These are phyloP conservation scores for Penicillium sp. DNA, from an alignment of 2,329 filamentous ascomycete genomes.

Conservation along the genomic window DNA sequence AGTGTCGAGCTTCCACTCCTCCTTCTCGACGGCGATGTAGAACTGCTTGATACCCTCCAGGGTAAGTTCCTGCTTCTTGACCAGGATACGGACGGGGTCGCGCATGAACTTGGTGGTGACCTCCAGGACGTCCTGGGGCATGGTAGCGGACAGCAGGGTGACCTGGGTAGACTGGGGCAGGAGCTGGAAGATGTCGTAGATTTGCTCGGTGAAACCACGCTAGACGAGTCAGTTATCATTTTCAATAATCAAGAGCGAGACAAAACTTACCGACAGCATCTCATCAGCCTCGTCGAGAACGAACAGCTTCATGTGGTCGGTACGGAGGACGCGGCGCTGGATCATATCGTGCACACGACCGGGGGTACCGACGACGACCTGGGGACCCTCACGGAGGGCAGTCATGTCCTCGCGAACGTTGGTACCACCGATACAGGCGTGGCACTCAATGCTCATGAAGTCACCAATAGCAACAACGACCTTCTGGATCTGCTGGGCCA, in stretches of 20 bases:
- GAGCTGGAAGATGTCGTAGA: constrained; percentile 98
- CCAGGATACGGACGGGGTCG: constrained; percentile 50
- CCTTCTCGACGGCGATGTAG: constrained; percentile 98
- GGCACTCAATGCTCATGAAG: constrained; percentile 99
- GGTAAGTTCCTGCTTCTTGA: constrained; percentile 63
- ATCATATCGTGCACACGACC: constrained; percentile 89
- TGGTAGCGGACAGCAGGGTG: constrained; percentile 93
- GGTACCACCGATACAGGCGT: constrained; percentile 95
- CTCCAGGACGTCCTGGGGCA: constrained; percentile 95
- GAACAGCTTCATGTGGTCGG: constrained; percentile 71
- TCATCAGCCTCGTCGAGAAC: constrained; percentile 72
- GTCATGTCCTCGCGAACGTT: constrained; percentile 97
- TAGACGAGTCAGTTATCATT: no score
- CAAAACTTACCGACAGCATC: constrained; percentile 51
- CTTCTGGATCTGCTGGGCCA: constrained; percentile 96
- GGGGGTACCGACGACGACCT: constrained; percentile 96
- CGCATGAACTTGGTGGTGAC: constrained; percentile 99
- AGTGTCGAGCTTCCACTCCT: constrained; percentile 99
- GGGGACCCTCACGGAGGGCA: constrained; percentile 94
- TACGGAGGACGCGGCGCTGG: constrained; percentile 64
- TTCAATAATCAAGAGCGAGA: no score
- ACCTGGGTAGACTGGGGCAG: constrained; percentile 95
- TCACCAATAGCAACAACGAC: constrained; percentile 99
- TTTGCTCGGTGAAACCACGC: constrained; percentile 93
- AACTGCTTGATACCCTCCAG: constrained; percentile 97